These are phyloP conservation scores for Sugiyamaella marilandica DNA, from an alignment of 805 yeast species.

Conservation along the genomic window DNA sequence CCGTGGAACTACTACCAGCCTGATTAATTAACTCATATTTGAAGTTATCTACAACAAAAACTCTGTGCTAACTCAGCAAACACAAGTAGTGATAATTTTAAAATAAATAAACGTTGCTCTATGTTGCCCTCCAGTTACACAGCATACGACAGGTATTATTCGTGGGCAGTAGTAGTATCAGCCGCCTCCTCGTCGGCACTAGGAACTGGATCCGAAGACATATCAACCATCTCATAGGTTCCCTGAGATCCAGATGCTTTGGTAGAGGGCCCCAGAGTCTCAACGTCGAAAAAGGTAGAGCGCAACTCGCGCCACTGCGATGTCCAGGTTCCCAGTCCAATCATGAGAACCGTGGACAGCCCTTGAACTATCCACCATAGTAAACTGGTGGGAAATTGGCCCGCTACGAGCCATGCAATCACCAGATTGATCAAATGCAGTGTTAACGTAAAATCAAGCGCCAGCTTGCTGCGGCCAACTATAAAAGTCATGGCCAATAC, in stretches of 20 bases:
- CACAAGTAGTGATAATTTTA: no score
- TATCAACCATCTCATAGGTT: conserved; percentile 20
- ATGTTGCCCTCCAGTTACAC: background rate
- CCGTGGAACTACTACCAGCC: background rate
- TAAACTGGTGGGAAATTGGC: conserved; percentile 61
- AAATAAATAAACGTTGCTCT: background rate
- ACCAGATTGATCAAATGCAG: conserved; percentile 74
- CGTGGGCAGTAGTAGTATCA: background rate
- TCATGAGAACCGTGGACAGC: conserved; percentile 61
- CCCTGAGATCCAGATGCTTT: conserved; percentile 1
- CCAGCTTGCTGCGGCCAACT: conserved; percentile 88
- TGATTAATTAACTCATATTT: background rate
- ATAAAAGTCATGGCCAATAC: conserved; percentile 79
- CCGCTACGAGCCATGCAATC: conserved; percentile 61
- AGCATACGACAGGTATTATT: background rate
- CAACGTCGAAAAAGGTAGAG: conserved; percentile 77
- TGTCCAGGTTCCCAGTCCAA: conserved; percentile 80
- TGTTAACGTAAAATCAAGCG: conserved; percentile 96
- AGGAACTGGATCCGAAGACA: background rate
- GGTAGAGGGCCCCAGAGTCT: background rate
- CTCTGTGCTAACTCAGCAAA: no score
- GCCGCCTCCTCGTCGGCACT: background rate
- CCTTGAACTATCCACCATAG: conserved; percentile 85
- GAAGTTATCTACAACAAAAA: background rate
- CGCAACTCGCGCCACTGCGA: conserved; percentile 88